Percentiles rank a stretch among this genome's conserved stretches.
These are phyloP conservation scores for Fusarium setosum DNA, from an alignment of 2,329 filamentous ascomycete species.

Conservation along the genomic window DNA sequence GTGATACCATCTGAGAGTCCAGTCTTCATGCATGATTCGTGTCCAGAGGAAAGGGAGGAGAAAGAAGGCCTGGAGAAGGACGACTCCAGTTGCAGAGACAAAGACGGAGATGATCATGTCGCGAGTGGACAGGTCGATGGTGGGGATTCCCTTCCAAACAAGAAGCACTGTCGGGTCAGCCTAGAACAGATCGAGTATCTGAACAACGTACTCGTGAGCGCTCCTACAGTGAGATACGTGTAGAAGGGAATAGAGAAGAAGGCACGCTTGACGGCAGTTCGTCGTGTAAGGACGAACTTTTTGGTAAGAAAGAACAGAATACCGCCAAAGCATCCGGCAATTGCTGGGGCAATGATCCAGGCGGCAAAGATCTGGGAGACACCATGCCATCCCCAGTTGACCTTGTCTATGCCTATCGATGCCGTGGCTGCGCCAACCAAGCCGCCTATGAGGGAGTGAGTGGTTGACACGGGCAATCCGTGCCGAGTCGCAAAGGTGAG, in stretches of 20 bases:
- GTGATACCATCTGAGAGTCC: slow-evolving; percentile 61
- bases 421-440: slow-evolving; percentile 51
- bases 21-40: slow-evolving; percentile 62
- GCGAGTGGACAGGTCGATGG: slow-evolving; percentile 33
- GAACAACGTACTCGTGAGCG: slow-evolving; percentile 47
- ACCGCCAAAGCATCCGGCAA: slow-evolving; percentile 48
- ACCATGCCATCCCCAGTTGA: slow-evolving; percentile 52
- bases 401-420: slow-evolving; percentile 48
- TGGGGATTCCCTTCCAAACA: slow-evolving; percentile 55
- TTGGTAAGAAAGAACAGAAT: slow-evolving; percentile 51
- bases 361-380: slow-evolving; percentile 53
- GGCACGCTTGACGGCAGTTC: slow-evolving; percentile 47
- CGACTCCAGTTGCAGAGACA: slow-evolving; percentile 55
- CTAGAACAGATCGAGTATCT: too few species aligned
- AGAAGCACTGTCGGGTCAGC: slow-evolving; percentile 58
- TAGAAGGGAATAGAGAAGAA: slow-evolving; percentile 52
- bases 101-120: slow-evolving; percentile 53
- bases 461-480: slow-evolving; percentile 65
- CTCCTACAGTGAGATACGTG: slow-evolving; percentile 50
- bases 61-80: slow-evolving; percentile 57
- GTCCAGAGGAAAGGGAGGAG: slow-evolving; percentile 65
- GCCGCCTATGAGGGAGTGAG: slow-evolving; percentile 62
- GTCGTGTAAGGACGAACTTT: slow-evolving; percentile 43
- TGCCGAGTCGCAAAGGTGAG: slow-evolving; percentile 63
- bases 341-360: slow-evolving; percentile 51